Conservation (phyloP, 2,329 filamentous ascomycete species). For the Alternaria ethzedia region DNA sequence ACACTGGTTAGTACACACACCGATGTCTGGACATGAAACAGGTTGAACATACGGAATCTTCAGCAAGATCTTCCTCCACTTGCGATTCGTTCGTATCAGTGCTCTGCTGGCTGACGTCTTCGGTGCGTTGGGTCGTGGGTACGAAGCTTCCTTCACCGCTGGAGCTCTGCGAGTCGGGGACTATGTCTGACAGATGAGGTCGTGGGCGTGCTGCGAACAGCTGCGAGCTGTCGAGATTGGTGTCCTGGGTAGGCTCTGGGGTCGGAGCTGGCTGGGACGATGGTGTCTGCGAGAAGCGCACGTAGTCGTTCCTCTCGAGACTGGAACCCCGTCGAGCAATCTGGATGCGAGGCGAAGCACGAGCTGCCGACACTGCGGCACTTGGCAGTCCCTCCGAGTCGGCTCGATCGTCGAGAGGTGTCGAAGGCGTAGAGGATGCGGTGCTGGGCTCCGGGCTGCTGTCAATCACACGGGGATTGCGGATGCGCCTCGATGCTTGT, state of each 20-base stretch:
- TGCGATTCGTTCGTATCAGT: constrained; percentile 5
- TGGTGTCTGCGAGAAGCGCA: constrained; percentile 27
- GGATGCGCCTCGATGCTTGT: constrained; percentile 1
- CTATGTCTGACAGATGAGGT: constrained; percentile 22
- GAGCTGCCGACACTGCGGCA: background rate
- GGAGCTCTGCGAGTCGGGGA: constrained; percentile 39
- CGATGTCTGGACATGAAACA: background rate
- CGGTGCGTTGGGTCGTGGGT: constrained; percentile 28
- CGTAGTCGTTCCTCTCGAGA: constrained; percentile 30
- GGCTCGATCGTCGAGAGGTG: constrained; percentile 1
- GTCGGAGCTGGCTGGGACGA: background rate
- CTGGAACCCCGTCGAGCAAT: constrained; percentile 18
- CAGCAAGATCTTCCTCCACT: constrained; percentile 3
- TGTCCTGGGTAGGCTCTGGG: constrained; percentile 3
- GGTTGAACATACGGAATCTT: constrained; percentile 17
- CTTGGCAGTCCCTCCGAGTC: background rate
- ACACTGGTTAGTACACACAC: constrained; percentile 9
- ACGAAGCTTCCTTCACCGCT: constrained; percentile 30
- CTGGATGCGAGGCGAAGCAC: constrained; percentile 19
- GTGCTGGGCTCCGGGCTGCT: constrained; percentile 19
- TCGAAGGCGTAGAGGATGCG: background rate
- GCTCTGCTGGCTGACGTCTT: constrained; percentile 11
- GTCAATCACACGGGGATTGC: constrained; percentile 18
- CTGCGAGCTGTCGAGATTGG: constrained; percentile 27
- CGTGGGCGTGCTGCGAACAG: constrained; percentile 13